Evolutionary conservation across 176 grass and related monocot genomes (phyloP).

Genomic region (Triticum aestivum): IWGSC_CS_RefSeq_v2.1 NC_057811.1:158186055-158186554

Average conservation of each 20-base stretch:
- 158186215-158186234: conserved; percentile 62
- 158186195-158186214: conserved; percentile 15
- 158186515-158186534: conserved; percentile 78
- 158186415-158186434: conserved; percentile 12
- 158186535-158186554: conserved; percentile 72
- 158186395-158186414: conserved; percentile 17
- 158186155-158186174: conserved; percentile 74
- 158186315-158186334: conserved; percentile 58
- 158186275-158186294: conserved; percentile 92
- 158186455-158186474: conserved; percentile 76
- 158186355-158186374: conserved; percentile 89
- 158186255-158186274: conserved; percentile 65
- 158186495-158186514: conserved; percentile 83
- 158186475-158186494: conserved; percentile 80
- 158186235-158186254: conserved; percentile 62
- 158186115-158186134: conserved; percentile 75
- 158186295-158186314: conserved; percentile 73
- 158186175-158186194: conserved; percentile 57
- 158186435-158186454: conserved; percentile 28
- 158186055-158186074: conserved; percentile 38
- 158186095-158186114: conserved; percentile 46
- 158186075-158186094: conserved; percentile 39
- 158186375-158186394: conserved; percentile 44
- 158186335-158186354: conserved; percentile 79
- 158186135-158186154: conserved; percentile 81